Evolutionary conservation across 768 basidiomycete genomes (phyloP), one percentile per base, ranked within the genome.

Genomic region (Leccinum sublutescens): DNA sequence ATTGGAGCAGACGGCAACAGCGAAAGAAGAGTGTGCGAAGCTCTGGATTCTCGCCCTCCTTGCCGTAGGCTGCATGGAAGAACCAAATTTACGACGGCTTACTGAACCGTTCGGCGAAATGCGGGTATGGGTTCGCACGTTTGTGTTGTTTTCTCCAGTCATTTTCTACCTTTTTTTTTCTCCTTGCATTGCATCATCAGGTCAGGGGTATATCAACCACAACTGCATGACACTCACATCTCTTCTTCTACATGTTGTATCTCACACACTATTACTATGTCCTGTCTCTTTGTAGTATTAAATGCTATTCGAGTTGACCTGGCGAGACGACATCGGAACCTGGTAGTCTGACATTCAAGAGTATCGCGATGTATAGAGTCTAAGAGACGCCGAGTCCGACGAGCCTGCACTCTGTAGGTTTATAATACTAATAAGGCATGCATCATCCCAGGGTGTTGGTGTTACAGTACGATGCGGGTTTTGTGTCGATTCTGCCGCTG

Each of bases 41-140:
- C 56, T 92, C 89, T 8, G 93, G 93, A 59, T 95, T 95, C 71
- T 94, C 91, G 12, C 93, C 93, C 65, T 89, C 88, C 56, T 75
- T 78, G 12, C 88, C 87, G 63, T 89, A 84, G 23, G 87, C 82
- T 4, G 74, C 72, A 45, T 93, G 91, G 61, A 87, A 89, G 68
- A 90, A 89, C 89, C 88, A 91, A 56, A 92, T 73, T 86, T 70
- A 85, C 85, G 50, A 78, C 77, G 54, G 75, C 68, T 50, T 85
- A 81, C 62, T 84, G 60, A 72, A 23, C 54, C 14, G n/a, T 36
- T 53, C 45, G 48, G 55, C 36, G 45, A 63, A 56, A 61, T 56
- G 55, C 15, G 60, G 40, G 34, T 9, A 52, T 40, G n/a, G 14
- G 47, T 36, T 50, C 27, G 51, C 48, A 52, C 21, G 43, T 52